These are phyloP conservation scores for Nakataea oryzae DNA, from an alignment of 2,329 filamentous ascomycete species.

Conservation along the genomic window DNA sequence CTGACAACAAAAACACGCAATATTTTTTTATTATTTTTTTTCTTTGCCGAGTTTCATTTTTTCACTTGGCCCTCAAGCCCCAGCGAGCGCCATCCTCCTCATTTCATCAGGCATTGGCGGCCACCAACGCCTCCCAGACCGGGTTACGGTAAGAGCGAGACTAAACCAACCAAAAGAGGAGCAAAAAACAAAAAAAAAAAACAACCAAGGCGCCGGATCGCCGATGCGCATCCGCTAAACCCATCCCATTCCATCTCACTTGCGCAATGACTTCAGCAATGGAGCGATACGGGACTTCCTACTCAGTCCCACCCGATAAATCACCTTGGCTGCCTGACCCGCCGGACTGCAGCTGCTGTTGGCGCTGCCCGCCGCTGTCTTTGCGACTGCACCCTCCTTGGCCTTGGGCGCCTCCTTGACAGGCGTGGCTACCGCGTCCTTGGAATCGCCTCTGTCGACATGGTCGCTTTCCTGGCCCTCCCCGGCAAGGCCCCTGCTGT, in stretches of 20 bases:
- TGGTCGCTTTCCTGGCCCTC: not conserved
- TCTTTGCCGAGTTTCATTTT: no score
- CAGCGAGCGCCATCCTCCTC: not conserved
- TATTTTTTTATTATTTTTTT: not conserved
- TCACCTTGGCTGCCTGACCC: conserved; percentile 24
- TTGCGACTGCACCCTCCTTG: not conserved
- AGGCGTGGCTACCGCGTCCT: not conserved
- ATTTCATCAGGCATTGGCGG: not conserved
- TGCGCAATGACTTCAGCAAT: conserved; percentile 37
- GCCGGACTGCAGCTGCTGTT: conserved; percentile 8
- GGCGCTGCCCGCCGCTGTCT: conserved; percentile 4
- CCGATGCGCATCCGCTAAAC: not conserved
- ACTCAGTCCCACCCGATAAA: conserved; percentile 41
- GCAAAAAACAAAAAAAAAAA: not conserved
- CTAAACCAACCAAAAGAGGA: not conserved
- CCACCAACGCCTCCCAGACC: not conserved
- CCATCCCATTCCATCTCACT: conserved; percentile 12
- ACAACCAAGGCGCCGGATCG: not conserved
- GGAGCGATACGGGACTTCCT: conserved; percentile 39
- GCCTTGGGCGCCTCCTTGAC: conserved; percentile 3
- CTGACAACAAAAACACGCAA: not conserved
- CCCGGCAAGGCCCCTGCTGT: not conserved
- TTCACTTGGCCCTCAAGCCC: no score
- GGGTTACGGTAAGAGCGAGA: not conserved
- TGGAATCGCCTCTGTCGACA: not conserved